A percentile compares a stretch with the other conserved stretches of the same genome.
Conservation (phyloP, 106 monocot species). For the Iris macrosiphon region DNA sequence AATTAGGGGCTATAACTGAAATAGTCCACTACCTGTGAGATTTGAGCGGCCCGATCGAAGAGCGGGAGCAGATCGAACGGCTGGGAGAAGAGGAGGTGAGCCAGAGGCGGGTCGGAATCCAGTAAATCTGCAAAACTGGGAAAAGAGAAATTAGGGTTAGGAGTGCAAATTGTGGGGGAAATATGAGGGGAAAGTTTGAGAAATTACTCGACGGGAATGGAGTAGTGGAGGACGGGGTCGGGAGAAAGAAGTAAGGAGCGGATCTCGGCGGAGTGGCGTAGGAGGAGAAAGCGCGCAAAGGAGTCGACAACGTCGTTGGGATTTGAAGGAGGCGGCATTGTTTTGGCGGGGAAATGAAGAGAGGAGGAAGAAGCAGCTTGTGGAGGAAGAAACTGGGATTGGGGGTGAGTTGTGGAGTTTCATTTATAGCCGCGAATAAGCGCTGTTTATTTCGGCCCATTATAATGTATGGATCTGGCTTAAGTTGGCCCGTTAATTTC, state of each 20-base stretch:
- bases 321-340: not conserved
- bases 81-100: slow-evolving; percentile 51
- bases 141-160: not conserved
- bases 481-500: too few relatives aligned
- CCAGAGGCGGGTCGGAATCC: slow-evolving; percentile 60
- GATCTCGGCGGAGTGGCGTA: slow-evolving; percentile 48
- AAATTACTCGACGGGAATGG: slow-evolving; percentile 29
- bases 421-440: too few relatives aligned
- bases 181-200: not conserved
- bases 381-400: too few relatives aligned
- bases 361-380: too few relatives aligned
- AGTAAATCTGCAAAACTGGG: slow-evolving; percentile 81
- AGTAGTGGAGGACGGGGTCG: slow-evolving; percentile 61
- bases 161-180: not conserved
- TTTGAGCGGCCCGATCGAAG: slow-evolving; percentile 61
- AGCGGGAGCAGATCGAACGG: slow-evolving; percentile 47
- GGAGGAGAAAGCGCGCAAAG: slow-evolving; percentile 51
- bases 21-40: slow-evolving; percentile 40
- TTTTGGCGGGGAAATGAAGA: not conserved
- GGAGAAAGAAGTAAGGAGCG: slow-evolving; percentile 56
- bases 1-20: not conserved
- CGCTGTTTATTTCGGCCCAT: too few relatives aligned
- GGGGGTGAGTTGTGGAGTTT: too few relatives aligned
- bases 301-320: slow-evolving; percentile 12
- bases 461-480: too few relatives aligned